Percentiles rank a stretch among this genome's conserved stretches.
These are phyloP conservation scores for Starmerella apis DNA, from an alignment of 805 yeast genomes.

Conservation along the genomic window DNA sequence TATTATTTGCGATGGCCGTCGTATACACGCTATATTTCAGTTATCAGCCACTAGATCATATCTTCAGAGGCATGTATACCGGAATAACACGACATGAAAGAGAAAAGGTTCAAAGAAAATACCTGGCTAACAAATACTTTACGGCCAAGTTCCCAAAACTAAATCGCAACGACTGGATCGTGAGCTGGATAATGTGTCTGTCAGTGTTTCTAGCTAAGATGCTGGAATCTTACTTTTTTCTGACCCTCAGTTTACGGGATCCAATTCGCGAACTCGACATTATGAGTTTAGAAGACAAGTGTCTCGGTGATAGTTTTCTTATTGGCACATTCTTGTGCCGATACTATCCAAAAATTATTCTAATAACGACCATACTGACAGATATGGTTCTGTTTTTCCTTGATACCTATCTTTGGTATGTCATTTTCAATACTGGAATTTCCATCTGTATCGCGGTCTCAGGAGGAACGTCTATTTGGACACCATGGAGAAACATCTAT, in stretches of 20 bases:
- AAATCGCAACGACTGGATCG: conserved; percentile 43
- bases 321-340: conserved; percentile 46
- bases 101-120: conserved; percentile 25
- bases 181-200: conserved; percentile 62
- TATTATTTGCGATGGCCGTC: conserved; percentile 49
- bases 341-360: conserved; percentile 47
- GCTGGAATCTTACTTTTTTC: conserved; percentile 66
- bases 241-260: conserved; percentile 61
- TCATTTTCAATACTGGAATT: conserved; percentile 63
- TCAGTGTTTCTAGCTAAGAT: conserved; percentile 59
- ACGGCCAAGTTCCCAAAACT: conserved; percentile 50
- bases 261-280: conserved; percentile 59
- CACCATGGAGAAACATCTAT: conserved; percentile 79
- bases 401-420: conserved; percentile 80
- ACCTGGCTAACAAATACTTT: conserved; percentile 46
- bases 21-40: conserved; percentile 48
- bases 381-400: conserved; percentile 62
- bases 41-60: conserved; percentile 47
- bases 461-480: conserved; percentile 72
- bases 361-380: conserved; percentile 45
- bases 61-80: conserved; percentile 35
- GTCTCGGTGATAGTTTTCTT: conserved; percentile 48
- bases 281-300: conserved; percentile 42
- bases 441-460: conserved; percentile 63
- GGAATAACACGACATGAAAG: background rate